These are phyloP conservation scores for Carex myosuroides DNA, from an alignment of 176 grass and related monocot species.

Conservation along the genomic window DNA sequence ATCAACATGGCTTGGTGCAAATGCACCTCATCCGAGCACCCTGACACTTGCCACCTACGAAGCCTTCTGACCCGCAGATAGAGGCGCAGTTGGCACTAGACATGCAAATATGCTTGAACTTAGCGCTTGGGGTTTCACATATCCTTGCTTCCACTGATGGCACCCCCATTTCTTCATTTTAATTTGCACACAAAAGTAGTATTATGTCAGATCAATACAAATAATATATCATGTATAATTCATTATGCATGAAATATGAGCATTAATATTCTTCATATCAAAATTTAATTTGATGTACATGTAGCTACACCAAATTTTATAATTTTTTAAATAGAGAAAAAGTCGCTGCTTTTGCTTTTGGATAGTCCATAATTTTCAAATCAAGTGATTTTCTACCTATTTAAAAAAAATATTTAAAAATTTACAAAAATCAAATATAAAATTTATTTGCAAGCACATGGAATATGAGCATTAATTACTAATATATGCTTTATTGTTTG, in stretches of 20 bases:
- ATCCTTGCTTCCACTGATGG: not conserved
- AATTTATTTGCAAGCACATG: too few species aligned
- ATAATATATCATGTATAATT: not conserved
- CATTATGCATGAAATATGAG: not conserved
- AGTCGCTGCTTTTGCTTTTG: too few species aligned
- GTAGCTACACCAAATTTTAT: too few species aligned
- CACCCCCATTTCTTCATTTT: not conserved
- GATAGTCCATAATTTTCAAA: too few species aligned
- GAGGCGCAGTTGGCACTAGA: conserved; percentile 19
- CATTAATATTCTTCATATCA: not conserved
- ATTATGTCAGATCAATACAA: not conserved
- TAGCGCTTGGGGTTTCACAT: conserved; percentile 17
- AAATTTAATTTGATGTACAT: too few species aligned
- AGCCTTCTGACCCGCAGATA: conserved; percentile 27
- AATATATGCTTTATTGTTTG: not conserved
- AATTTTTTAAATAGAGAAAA: too few species aligned
- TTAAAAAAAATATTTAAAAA: too few species aligned
- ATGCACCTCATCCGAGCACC: conserved; percentile 20
- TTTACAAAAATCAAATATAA: too few species aligned
- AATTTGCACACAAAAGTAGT: not conserved
- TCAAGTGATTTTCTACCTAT: too few species aligned
- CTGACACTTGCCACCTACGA: conserved; percentile 6
- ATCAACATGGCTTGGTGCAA: conserved; percentile 7
- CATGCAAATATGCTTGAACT: conserved; percentile 23
- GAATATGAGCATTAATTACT: not conserved